Base-by-base conservation (phyloP, 306 rosid species). In the Fagus sylvatica region DNA sequence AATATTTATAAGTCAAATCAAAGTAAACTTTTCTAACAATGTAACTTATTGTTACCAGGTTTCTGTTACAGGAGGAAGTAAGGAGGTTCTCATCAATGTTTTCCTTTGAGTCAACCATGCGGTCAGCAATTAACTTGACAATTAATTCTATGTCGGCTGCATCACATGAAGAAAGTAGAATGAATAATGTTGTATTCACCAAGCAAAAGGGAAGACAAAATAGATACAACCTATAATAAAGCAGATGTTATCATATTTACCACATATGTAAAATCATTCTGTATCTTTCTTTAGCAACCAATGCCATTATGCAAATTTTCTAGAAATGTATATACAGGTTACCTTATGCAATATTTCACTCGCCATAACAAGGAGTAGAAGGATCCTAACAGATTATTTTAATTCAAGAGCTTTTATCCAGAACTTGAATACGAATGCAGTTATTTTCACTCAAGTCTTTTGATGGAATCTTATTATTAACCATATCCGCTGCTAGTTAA, bases 31-130 rank as follows among this genome's bases (percentile, higher is more conserved):
- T 51, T 83, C 71, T 34, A 69, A 62, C 12, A 33, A 61, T 32
- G n/a, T 15, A 72, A 59, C 71, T 80, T 8, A 76, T 51, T 22
- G 68, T 68, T 90, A 86, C 93, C 87, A 59, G 53, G 73, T 83
- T 81, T 77, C 89, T 76, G 6, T 78, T 82, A 30, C 33, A 74
- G 57, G 82, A 87, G 81, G 92, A 88, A 77, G 86, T 87, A 79
- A 84, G 71, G 70, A 90, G 73, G 79, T 85, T 88, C 41, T 85
- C 91, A 75, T 90, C 90, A 74, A 93, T 82, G 74, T 93, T 91
- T 86, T 93, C 97, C 86, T 91, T 91, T 54, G 88, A 69, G 65
- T 88, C 91, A 69, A 87, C 59, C 89, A 91, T 64, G 17, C 81
- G 86, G 59, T 89, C 92, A 75, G 70, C 92, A 51, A 93, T 87